phyloP scores from a whole-genome alignment of 1,284 basidiomycete species.

The Cerioporus squamosus region DNA sequence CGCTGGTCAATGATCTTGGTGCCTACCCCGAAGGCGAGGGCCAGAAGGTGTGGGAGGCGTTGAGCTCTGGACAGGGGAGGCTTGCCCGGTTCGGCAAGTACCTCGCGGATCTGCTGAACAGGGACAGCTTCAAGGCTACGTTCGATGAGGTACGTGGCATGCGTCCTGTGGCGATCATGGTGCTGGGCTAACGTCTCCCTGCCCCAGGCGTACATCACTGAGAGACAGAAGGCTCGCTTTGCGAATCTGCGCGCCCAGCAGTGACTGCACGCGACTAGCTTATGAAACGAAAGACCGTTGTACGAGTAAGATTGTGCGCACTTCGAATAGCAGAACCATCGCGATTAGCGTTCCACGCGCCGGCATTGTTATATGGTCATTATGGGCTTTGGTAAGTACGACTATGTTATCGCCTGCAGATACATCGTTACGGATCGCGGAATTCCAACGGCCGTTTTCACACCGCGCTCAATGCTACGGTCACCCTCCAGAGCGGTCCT shows the following conservation, averaged over 20 bases:
- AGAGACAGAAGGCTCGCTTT: slow-evolving; percentile 7
- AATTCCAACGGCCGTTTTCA: too few relatives aligned
- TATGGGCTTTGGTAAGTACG: too few relatives aligned
- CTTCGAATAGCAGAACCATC: too few relatives aligned
- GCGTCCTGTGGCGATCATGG: not conserved
- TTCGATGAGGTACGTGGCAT: slow-evolving; percentile 33
- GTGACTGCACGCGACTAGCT: not conserved
- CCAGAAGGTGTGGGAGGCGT: not conserved
- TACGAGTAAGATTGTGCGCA: too few relatives aligned
- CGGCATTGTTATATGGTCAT: too few relatives aligned
- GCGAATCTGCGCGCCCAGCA: slow-evolving; percentile 1
- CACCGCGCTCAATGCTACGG: too few relatives aligned
- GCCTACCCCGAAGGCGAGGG: slow-evolving; percentile 7
- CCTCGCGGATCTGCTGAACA: slow-evolving; percentile 27
- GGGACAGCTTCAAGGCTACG: slow-evolving; percentile 33
- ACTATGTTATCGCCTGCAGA: too few relatives aligned
- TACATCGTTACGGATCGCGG: too few relatives aligned
- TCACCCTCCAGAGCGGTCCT: too few relatives aligned
- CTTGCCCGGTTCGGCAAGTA: slow-evolving; percentile 35
- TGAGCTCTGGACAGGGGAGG: slow-evolving; percentile 14
- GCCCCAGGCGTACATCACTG: slow-evolving; percentile 10
- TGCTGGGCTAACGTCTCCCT: too few relatives aligned
- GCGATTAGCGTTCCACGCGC: too few relatives aligned
- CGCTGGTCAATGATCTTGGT: slow-evolving; percentile 2
- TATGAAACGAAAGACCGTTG: too few relatives aligned